A percentile compares a stretch with the other conserved stretches of the same genome.
Evolutionary conservation across 257 asterid genomes (phyloP).

Genomic region (Haberlea rhodopensis): DNA sequence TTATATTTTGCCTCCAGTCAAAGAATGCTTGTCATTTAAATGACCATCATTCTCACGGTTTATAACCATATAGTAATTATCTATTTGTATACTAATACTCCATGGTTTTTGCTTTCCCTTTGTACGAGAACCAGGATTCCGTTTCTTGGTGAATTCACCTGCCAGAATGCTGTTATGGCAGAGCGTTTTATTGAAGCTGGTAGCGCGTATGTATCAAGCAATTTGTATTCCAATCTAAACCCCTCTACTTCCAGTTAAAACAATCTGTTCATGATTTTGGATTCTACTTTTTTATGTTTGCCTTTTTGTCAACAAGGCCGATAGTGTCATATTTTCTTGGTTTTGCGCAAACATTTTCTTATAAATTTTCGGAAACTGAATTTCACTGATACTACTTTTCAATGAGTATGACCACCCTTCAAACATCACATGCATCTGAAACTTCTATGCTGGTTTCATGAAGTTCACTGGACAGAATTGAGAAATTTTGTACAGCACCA

Average conservation of each 20-base stretch:
- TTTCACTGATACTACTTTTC: neutral
- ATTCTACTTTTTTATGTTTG: conserved; percentile 11
- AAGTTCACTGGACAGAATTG: neutral
- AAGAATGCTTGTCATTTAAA: conserved; percentile 6
- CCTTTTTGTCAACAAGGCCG: neutral
- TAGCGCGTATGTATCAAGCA: conserved; percentile 93
- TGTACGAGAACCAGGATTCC: conserved; percentile 66
- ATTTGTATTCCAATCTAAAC: conserved; percentile 22
- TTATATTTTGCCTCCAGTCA: conserved; percentile 20
- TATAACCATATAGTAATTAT: neutral
- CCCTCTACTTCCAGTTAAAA: conserved; percentile 13
- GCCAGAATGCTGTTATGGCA: conserved; percentile 95
- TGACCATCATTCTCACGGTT: neutral
- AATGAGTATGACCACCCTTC: neutral
- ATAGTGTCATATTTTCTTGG: conserved; percentile 2
- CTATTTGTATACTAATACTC: conserved; percentile 13
- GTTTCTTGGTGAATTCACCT: conserved; percentile 81
- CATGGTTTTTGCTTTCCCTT: conserved; percentile 23
- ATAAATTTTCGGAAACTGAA: neutral
- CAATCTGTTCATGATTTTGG: conserved; percentile 16
- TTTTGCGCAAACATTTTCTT: neutral
- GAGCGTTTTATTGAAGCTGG: conserved; percentile 99
- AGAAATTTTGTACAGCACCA: neutral
- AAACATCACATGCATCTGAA: conserved; percentile 17
- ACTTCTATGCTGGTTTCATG: neutral